A percentile compares a stretch with the other conserved stretches of the same genome.
Evolutionary conservation across 1,139 yeast genomes (phyloP).

Genomic region (Kodamaea derodonti): DNA sequence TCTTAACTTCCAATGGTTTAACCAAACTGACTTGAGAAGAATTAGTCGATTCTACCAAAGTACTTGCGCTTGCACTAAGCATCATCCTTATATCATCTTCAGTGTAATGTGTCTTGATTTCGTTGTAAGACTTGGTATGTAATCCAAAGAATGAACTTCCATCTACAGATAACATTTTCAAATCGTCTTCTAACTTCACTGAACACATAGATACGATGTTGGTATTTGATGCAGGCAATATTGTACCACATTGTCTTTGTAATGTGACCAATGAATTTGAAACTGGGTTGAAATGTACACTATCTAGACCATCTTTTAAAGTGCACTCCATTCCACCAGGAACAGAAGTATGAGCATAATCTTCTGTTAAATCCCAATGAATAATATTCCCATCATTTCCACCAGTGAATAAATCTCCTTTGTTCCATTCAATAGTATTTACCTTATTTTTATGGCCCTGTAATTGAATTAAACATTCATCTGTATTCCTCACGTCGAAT

Average conservation of each 20-base stretch:
- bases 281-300: constrained; percentile 35
- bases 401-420: constrained; percentile 58
- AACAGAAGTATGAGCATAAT: constrained; percentile 18
- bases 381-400: constrained; percentile 69
- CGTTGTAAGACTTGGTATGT: constrained; percentile 42
- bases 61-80: constrained; percentile 19
- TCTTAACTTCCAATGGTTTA: constrained; percentile 10
- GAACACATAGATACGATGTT: constrained; percentile 43
- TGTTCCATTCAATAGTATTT: constrained; percentile 61
- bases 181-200: constrained; percentile 26
- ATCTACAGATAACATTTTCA: constrained; percentile 49
- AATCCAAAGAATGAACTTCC: constrained; percentile 53
- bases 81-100: constrained; percentile 30
- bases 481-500: constrained; percentile 68
- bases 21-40: constrained; percentile 6
- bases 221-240: constrained; percentile 54
- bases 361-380: constrained; percentile 62
- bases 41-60: constrained; percentile 22
- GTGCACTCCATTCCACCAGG: constrained; percentile 29
- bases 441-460: constrained; percentile 55
- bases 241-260: constrained; percentile 59
- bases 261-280: constrained; percentile 26
- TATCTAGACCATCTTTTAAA: constrained; percentile 44
- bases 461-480: constrained; percentile 50
- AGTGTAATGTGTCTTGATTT: constrained; percentile 31